Base-by-base conservation (phyloP, 371 early-diverging fungal genomes). In the Apophysomyces ossiformis region DNA sequence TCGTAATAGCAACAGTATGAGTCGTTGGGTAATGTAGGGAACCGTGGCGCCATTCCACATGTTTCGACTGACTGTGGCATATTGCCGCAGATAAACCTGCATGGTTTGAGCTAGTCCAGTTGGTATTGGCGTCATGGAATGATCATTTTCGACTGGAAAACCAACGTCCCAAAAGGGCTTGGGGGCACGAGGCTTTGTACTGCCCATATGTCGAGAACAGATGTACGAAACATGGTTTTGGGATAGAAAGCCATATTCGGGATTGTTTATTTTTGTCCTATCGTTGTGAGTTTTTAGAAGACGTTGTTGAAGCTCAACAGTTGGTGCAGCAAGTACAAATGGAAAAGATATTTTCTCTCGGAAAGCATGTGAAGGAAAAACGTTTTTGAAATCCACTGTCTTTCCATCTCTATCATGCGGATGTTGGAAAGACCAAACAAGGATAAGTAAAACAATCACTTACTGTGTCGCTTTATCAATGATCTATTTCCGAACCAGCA, bases 31-130 rank as follows among this genome's bases (percentile, higher is more conserved):
- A 15, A 46, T n/a, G 46, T 46, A 46, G 1, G 46, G 46, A 46
- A 46, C n/a, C 46, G n/a, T 46, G n/a, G 46, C 46, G n/a, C 46
- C 46, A n/a, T 9, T n/a, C 46, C 46, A 46, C 46, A 46, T 46
- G 46, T 46, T 46, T 46, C 16, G 8, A 46, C 46, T 2, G 15
- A 4, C 46, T n/a, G 46, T 46, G 46, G 46, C 46, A 46, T 15
- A 46, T 46, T 46, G 46, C 46, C 46, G 5, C 18, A 46, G 15
- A 46, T 46, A 46, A 46, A 46, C 47, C 47, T 46, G 1, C 47
- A 46, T 46, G n/a, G 47, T 41, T 41, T 13, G 7, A 41, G 11
- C 13, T 41, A 41, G 41, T 41, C 41, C 41, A 41, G 41, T 41
- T 15, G 47, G 47, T 46, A 46, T 46, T 46, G 47, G 5, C 1